Conservation (phyloP, 2,329 filamentous ascomycete genomes). For the Claviceps africana region DNA sequence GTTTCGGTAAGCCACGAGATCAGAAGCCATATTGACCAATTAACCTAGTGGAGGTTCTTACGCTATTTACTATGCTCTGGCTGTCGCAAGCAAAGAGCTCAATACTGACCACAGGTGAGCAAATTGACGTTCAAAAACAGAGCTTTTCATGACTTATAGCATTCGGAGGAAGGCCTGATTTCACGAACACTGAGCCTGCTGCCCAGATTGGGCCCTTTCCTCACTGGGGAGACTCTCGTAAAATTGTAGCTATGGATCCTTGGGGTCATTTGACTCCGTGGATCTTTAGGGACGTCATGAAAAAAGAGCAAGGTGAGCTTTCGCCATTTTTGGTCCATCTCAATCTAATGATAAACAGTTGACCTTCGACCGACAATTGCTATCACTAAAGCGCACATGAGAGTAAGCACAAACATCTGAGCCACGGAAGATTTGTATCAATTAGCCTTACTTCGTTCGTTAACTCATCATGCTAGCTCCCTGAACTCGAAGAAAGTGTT, state of each 20-base stretch:
- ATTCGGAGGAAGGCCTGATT: slow-evolving; percentile 33
- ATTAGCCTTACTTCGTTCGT: not conserved
- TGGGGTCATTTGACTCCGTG: slow-evolving; percentile 77
- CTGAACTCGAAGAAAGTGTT: slow-evolving; percentile 84
- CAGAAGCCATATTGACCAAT: not conserved
- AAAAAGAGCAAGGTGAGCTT: slow-evolving; percentile 51
- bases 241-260: slow-evolving; percentile 96
- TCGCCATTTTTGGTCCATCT: not conserved
- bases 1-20: not conserved
- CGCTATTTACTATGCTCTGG: slow-evolving; percentile 87
- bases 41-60: slow-evolving; percentile 63
- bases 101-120: slow-evolving; percentile 58
- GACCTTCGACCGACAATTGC: slow-evolving; percentile 86
- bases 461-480: slow-evolving; percentile 36
- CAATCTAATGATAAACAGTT: slow-evolving; percentile 27
- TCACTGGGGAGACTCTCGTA: slow-evolving; percentile 78
- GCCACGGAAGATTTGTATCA: not conserved
- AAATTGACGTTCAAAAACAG: not conserved
- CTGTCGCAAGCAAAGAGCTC: slow-evolving; percentile 81
- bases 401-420: slow-evolving; percentile 24
- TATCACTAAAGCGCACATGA: slow-evolving; percentile 88
- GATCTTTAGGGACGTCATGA: slow-evolving; percentile 67
- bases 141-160: slow-evolving; percentile 6
- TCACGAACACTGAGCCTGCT: slow-evolving; percentile 76
- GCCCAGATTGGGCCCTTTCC: slow-evolving; percentile 77